phyloP scores from a whole-genome alignment of 371 early-diverging fungal species.

The Haplosporangium sp. region DNA sequence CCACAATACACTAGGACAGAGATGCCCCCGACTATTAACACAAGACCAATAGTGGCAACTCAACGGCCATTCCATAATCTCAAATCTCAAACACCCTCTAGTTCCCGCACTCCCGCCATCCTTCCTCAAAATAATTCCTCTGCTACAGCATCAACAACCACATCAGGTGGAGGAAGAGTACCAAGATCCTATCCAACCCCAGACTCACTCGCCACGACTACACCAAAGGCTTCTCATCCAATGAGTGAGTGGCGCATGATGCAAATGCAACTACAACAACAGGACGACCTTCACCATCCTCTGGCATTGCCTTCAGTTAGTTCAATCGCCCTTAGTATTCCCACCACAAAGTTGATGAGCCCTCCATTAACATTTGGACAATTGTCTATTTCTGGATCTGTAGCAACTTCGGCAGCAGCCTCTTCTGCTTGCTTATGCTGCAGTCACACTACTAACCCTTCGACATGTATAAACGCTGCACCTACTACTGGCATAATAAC shows the following conservation, averaged over 20 bases:
- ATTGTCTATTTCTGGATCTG: not conserved
- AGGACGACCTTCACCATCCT: constrained; percentile 35
- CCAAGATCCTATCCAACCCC: constrained; percentile 10
- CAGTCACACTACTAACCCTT: not conserved
- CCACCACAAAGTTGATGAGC: not conserved
- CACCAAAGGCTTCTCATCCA: constrained; percentile 27
- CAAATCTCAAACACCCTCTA: constrained; percentile 21
- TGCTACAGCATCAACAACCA: not conserved
- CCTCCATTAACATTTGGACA: constrained; percentile 1
- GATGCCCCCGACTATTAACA: constrained; percentile 34
- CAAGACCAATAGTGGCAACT: constrained; percentile 13
- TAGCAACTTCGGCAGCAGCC: not conserved
- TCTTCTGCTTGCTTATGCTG: constrained; percentile 3
- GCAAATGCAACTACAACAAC: constrained; percentile 44
- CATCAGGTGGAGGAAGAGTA: not conserved
- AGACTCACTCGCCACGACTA: constrained; percentile 8
- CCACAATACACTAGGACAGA: constrained; percentile 14
- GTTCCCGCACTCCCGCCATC: constrained; percentile 13
- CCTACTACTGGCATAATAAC: not conserved
- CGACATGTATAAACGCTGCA: not conserved
- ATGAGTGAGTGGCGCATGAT: constrained; percentile 53
- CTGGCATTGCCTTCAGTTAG: constrained; percentile 14
- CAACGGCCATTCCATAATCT: not conserved
- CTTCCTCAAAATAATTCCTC: not conserved
- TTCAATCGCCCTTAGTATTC: constrained; percentile 3